Base-by-base conservation (phyloP, 164 flowering plant species). In the Vitis amurensis region DNA sequence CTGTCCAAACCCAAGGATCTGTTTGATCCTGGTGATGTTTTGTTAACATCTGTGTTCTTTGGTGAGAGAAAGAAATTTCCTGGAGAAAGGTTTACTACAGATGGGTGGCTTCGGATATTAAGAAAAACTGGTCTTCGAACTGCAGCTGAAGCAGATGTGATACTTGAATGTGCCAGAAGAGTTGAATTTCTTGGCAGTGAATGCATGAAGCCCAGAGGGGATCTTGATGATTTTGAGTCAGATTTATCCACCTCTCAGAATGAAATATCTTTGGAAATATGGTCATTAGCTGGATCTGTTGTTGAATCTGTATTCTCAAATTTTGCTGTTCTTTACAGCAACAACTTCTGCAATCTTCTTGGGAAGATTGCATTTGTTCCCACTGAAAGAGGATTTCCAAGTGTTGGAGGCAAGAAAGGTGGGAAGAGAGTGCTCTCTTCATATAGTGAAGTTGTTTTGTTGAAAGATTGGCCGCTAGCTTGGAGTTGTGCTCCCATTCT, bases 391-490 rank as follows among this genome's bases (percentile, higher is more conserved):
- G 98, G 98, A 6, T 85, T 89, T 68, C 99, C 97, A 53, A 77
- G 78, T 76, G 66, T 83, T 72, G 87, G 85, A 66, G 94, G 96
- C 31, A 88, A 75, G 77, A 87, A 84, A 78, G 89, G 93, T 81
- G 89, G 93, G 74, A 90, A 79, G 70, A 86, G 90, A 77, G 94
- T 91, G 55, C 91, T 95, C 51, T 80, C 88, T 69, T 89, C 98
- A 47, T 95, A 93, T 56, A 81, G 68, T 80, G 92, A 90, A 73
- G 96, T 90, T 61, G 87, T 95, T 78, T 56, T 95, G 51, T 81
- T 83, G 71, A 91, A 86, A 71, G 99, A 95, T 82, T 95, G 99
- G 99, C 94, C 98, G 64, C 81, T 95, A 68, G 98, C 93, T 66
- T 95, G 99, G 99, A 91, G 93, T 79, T 84, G 80, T 80, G 82